Conservation (phyloP, 2,329 filamentous ascomycete species). For the Penicillium crustosum region DNA sequence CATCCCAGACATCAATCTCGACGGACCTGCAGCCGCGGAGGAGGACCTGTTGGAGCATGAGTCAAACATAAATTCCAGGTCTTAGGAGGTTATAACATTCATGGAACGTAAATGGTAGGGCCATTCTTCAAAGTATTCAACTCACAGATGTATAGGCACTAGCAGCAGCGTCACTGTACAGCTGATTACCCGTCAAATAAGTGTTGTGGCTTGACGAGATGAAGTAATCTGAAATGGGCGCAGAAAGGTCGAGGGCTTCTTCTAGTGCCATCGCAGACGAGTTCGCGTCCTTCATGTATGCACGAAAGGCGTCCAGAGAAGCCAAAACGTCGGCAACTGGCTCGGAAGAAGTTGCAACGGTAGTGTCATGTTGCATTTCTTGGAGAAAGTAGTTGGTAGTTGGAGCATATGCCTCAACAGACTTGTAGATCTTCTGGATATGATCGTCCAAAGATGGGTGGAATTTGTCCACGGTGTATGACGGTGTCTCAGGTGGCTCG, state of each 20-base stretch:
- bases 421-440: constrained; percentile 38
- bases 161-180: constrained; percentile 72
- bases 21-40: constrained; percentile 80
- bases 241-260: constrained; percentile 58
- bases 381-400: constrained; percentile 25
- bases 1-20: constrained; percentile 94
- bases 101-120: background rate
- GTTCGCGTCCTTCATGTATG: constrained; percentile 49
- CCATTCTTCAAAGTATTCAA: constrained; percentile 20
- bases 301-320: constrained; percentile 47
- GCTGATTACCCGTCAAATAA: constrained; percentile 83
- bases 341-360: background rate
- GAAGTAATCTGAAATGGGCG: constrained; percentile 83
- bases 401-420: constrained; percentile 21
- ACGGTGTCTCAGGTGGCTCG: background rate
- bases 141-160: constrained; percentile 74
- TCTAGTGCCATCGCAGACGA: constrained; percentile 45
- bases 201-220: constrained; percentile 96
- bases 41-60: constrained; percentile 58
- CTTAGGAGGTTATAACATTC: background rate
- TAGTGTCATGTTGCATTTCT: constrained; percentile 23
- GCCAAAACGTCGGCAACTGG: constrained; percentile 19
- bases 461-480: constrained; percentile 24
- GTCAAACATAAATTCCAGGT: background rate
- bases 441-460: constrained; percentile 35